Conservation (phyloP, 2,329 filamentous ascomycete species). For the Nothopassalora personata region DNA sequence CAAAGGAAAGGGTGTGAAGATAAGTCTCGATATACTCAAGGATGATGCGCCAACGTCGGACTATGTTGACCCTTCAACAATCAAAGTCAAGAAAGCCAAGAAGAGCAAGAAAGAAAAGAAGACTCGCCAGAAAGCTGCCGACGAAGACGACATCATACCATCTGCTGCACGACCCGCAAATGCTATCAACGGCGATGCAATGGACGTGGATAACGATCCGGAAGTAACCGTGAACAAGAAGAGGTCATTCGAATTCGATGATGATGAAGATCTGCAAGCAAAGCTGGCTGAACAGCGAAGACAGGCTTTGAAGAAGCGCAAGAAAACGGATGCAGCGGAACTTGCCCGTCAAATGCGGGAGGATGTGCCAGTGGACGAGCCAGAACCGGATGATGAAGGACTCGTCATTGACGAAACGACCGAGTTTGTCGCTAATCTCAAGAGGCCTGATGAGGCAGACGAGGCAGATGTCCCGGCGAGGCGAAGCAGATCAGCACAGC, state of each 20-base stretch:
- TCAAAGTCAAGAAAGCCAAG: constrained; percentile 93
- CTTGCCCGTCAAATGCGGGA: constrained; percentile 72
- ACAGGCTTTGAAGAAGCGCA: constrained; percentile 83
- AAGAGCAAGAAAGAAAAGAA: constrained; percentile 68
- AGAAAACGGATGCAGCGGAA: constrained; percentile 79
- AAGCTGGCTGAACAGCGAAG: constrained; percentile 77
- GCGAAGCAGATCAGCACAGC: constrained; percentile 34
- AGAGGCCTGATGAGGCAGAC: constrained; percentile 54
- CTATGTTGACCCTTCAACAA: constrained; percentile 77
- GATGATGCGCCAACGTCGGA: constrained; percentile 70
- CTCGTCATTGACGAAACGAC: constrained; percentile 94
- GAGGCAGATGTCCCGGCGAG: constrained; percentile 34
- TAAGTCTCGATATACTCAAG: constrained; percentile 68
- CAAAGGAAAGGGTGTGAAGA: constrained; percentile 60
- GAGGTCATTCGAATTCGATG: constrained; percentile 54
- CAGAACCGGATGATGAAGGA: constrained; percentile 54
- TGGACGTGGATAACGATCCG: constrained; percentile 66
- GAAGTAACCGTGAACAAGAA: constrained; percentile 47
- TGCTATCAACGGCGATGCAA: constrained; percentile 43
- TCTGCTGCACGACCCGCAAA: constrained; percentile 21
- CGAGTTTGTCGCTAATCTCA: constrained; percentile 84
- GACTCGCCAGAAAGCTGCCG: constrained; percentile 63
- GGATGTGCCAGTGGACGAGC: constrained; percentile 59
- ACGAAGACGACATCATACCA: constrained; percentile 52
- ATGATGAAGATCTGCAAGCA: constrained; percentile 83